phyloP scores from a whole-genome alignment of 805 yeast species.

The Wickerhamomyces hampshirensis region DNA sequence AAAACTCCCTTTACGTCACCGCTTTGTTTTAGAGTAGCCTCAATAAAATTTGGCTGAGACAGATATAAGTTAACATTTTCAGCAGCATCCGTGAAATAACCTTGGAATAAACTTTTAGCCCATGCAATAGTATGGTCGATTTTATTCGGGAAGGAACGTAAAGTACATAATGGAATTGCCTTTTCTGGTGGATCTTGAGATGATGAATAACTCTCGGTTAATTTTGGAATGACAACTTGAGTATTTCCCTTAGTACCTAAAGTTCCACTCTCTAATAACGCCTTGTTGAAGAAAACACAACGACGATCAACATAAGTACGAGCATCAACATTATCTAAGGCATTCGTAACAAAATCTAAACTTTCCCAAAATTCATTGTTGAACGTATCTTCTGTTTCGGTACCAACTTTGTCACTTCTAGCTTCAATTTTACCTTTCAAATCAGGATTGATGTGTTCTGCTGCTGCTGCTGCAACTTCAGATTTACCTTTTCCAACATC shows the following conservation, averaged over 20 bases:
- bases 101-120: conserved; percentile 95
- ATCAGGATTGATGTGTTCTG: conserved; percentile 78
- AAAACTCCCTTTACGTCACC: conserved; percentile 87
- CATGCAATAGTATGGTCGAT: conserved; percentile 99
- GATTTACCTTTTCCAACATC: conserved; percentile 93
- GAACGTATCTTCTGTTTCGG: conserved; percentile 86
- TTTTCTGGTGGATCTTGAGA: conserved; percentile 99
- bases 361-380: conserved; percentile 80
- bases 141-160: conserved; percentile 95
- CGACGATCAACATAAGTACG: conserved; percentile 97
- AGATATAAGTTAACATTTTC: conserved; percentile 89
- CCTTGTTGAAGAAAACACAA: conserved; percentile 87
- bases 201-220: conserved; percentile 94
- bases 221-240: conserved; percentile 88
- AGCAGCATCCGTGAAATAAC: conserved; percentile 84
- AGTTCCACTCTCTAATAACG: conserved; percentile 94
- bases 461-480: conserved; percentile 86
- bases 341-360: conserved; percentile 90
- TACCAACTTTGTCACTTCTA: conserved; percentile 82
- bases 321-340: conserved; percentile 96
- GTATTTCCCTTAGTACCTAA: conserved; percentile 98
- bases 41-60: conserved; percentile 89
- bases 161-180: conserved; percentile 93
- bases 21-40: conserved; percentile 83
- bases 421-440: conserved; percentile 72